Evolutionary conservation across 2,329 filamentous ascomycete species (phyloP).

Genomic region (Orbilia brochopaga): DNA sequence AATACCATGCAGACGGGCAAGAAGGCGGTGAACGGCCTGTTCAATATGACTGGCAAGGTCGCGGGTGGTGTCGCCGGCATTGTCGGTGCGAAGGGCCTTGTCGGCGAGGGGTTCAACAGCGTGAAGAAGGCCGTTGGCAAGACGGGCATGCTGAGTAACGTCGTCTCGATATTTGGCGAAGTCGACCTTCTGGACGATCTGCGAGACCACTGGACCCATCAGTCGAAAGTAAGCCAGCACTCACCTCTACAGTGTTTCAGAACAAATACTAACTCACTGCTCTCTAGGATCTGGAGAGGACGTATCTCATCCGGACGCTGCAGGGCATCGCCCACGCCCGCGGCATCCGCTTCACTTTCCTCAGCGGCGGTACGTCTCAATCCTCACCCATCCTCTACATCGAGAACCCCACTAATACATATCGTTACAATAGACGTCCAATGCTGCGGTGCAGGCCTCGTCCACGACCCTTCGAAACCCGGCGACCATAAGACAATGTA

Average conservation of each 20-base stretch:
- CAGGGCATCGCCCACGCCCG: conserved; percentile 96
- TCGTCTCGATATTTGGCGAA: conserved; percentile 94
- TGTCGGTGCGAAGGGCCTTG: conserved; percentile 90
- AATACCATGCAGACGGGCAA: conserved; percentile 93
- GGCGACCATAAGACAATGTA: conserved; percentile 64
- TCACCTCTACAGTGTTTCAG: neutral
- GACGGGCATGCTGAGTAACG: conserved; percentile 90
- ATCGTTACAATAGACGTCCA: conserved; percentile 70
- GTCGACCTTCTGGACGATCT: conserved; percentile 93
- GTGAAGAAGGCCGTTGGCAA: conserved; percentile 98
- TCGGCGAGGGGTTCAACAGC: conserved; percentile 88
- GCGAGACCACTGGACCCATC: conserved; percentile 97
- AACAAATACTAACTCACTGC: conserved; percentile 18
- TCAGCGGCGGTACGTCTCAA: conserved; percentile 74
- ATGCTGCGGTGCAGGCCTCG: conserved; percentile 85
- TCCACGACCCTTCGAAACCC: conserved; percentile 91
- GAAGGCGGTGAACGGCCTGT: conserved; percentile 93
- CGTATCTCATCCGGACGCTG: conserved; percentile 92
- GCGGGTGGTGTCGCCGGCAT: conserved; percentile 94
- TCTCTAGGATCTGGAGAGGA: conserved; percentile 83
- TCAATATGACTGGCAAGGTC: conserved; percentile 93
- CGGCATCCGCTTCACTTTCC: conserved; percentile 92
- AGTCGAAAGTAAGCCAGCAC: conserved; percentile 73
- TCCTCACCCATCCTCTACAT: conserved; percentile 8
- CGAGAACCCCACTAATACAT: conserved; percentile 53